Evolutionary conservation across 371 early-diverging fungal species (phyloP), one percentile per base, ranked within the genome.

Genomic region (Amoeboaphelidium occidentale): DNA sequence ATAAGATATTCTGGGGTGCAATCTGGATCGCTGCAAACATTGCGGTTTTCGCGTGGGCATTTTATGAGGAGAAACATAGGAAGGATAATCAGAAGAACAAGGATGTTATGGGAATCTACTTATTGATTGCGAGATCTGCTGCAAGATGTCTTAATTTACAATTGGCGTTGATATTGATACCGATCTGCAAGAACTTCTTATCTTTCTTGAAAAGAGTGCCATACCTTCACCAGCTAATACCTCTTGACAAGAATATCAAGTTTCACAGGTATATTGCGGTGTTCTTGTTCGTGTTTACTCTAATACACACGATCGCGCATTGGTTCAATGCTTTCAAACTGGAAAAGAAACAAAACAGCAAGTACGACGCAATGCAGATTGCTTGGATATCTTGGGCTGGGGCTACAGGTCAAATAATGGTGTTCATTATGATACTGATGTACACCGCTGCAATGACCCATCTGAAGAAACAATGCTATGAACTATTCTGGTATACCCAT

Each of bases 261-360:
- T 83, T 85, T 58, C 86, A 86, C 63, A 82, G 79, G 59, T 61
- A 66, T 46, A 71, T 81, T 49, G 84, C 79, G 25, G 80, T 72
- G 66, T 66, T 70, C 23, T 74, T 85, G 21, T 64, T 80, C 23
- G 63, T 81, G 45, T 84, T 81, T 63, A 57, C 79, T 20, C 56
- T 72, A 49, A 58, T 81, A 3, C 87, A 84, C 59, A 63, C 65
- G 25, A 58, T 63, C 23, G 70, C 73, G 17, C 85, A 85, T 60
- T 81, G 75, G 61, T 59, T 66, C 63, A 84, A 85, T 47, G 61
- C 70, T 43, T 62, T 55, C 55, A 58, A 53, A 28, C 59, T 71
- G 49, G 63, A 58, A 25, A 12, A 4, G 14, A 60, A 48, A 39
- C 51, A 48, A 20, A 48, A 28, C 23, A 22, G 41, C 6, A 47